Evolutionary conservation across 345 rosid genomes (phyloP).

Genomic region (Gynandropsis gynandra): DNA sequence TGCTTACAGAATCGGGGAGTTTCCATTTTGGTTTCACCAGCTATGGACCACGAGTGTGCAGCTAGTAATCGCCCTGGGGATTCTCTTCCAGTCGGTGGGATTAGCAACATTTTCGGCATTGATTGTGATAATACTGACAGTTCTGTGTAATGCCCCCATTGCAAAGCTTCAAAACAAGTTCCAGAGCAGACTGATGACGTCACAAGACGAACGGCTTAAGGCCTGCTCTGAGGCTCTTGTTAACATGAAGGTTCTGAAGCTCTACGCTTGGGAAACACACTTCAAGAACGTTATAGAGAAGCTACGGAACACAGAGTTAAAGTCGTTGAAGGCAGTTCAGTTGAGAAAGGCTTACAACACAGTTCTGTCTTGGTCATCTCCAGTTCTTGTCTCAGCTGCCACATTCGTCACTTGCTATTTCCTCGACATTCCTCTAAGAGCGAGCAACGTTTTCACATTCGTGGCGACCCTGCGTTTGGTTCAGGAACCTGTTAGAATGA

Average conservation of each 20-base stretch:
- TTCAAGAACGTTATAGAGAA: conserved; percentile 75
- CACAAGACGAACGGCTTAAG: conserved; percentile 74
- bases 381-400: conserved; percentile 78
- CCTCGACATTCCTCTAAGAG: conserved; percentile 62
- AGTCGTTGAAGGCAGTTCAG: conserved; percentile 71
- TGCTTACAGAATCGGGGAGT: conserved; percentile 88
- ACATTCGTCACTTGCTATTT: conserved; percentile 82
- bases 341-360: conserved; percentile 54
- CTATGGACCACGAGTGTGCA: conserved; percentile 88
- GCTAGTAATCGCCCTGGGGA: conserved; percentile 59
- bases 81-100: conserved; percentile 77
- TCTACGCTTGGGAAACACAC: conserved; percentile 93
- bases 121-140: conserved; percentile 58
- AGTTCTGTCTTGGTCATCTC: conserved; percentile 83
- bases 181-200: conserved; percentile 63
- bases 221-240: conserved; percentile 73
- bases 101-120: conserved; percentile 78
- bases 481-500: conserved; percentile 70
- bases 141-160: conserved; percentile 76
- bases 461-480: conserved; percentile 82
- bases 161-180: conserved; percentile 81
- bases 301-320: conserved; percentile 50
- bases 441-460: conserved; percentile 89
- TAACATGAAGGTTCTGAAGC: conserved; percentile 87
- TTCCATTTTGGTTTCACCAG: conserved; percentile 94